These are phyloP conservation scores for Lepiota subincarnata DNA, from an alignment of 768 basidiomycete genomes.

Conservation along the genomic window DNA sequence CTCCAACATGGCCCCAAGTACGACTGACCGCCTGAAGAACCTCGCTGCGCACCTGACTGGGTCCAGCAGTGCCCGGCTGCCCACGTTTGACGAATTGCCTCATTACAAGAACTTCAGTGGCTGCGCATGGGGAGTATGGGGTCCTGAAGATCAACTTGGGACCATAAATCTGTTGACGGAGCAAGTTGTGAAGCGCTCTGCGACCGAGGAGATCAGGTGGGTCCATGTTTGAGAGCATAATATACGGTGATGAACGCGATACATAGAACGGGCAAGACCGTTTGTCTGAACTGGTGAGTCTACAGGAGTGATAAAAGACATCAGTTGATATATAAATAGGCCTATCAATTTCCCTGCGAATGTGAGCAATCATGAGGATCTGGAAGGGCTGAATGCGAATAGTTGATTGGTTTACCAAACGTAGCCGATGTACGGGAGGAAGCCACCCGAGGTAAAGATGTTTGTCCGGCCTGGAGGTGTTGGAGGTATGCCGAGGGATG, in stretches of 20 bases:
- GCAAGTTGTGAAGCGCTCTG: conserved; percentile 55
- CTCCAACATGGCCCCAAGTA: conserved; percentile 22
- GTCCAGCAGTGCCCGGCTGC: conserved; percentile 17
- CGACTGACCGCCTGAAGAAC: conserved; percentile 21
- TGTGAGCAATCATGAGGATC: conserved; percentile 25
- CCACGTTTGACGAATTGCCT: conserved; percentile 34
- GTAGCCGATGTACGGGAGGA: conserved; percentile 56
- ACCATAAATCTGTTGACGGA: conserved; percentile 64
- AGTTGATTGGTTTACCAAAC: neutral
- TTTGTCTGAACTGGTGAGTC: conserved; percentile 60
- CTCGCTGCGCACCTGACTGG: conserved; percentile 25
- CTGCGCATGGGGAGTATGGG: conserved; percentile 71
- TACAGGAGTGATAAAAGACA: too few relatives aligned
- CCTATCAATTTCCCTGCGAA: conserved; percentile 65
- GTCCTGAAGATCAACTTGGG: conserved; percentile 59
- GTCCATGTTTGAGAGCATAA: neutral
- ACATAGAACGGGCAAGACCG: conserved; percentile 45
- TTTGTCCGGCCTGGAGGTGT: conserved; percentile 17
- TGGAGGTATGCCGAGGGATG: conserved; percentile 33
- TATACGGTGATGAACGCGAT: neutral
- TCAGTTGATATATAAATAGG: conserved; percentile 29
- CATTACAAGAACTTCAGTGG: conserved; percentile 52
- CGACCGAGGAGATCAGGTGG: conserved; percentile 51
- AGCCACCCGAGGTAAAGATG: conserved; percentile 48
- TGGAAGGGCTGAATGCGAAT: neutral